A percentile compares a stretch with the other conserved stretches of the same genome.
Evolutionary conservation across 441 rosid genomes (phyloP).

Genomic region (Arabidopsis lyrata): DNA sequence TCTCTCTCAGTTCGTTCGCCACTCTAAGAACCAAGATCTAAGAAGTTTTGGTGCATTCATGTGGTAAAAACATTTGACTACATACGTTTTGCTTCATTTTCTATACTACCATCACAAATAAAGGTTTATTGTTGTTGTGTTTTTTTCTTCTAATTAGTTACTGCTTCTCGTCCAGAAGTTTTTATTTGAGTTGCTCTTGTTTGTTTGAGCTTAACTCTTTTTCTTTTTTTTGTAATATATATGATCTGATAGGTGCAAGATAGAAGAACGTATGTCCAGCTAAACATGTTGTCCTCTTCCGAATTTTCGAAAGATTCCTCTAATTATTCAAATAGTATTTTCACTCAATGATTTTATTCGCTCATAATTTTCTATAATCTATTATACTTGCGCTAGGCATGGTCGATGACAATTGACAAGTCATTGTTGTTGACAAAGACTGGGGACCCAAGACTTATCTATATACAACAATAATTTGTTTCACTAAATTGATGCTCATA

Average conservation of each 20-base stretch:
- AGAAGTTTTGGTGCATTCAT: slow-evolving; percentile 3
- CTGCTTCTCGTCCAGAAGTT: not conserved
- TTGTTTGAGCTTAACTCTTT: not conserved
- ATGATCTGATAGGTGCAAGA: not conserved
- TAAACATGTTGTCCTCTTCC: not conserved
- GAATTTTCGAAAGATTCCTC: not conserved
- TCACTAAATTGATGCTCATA: not conserved
- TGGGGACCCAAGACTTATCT: not conserved
- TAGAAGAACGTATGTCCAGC: not conserved
- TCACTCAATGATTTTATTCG: not conserved
- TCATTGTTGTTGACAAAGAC: slow-evolving; percentile 4
- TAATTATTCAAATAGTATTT: too few relatives aligned
- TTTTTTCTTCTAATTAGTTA: not conserved
- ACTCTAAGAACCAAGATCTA: not conserved
- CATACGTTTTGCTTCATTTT: not conserved
- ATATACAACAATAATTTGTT: not conserved
- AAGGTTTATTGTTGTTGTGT: not conserved
- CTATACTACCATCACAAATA: not conserved
- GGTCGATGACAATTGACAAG: not conserved
- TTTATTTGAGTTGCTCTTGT: not conserved
- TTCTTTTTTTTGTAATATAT: not conserved
- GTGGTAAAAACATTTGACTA: not conserved
- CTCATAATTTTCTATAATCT: not conserved
- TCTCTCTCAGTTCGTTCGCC: not conserved
- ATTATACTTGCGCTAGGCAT: not conserved